A percentile compares a stretch with the other conserved stretches of the same genome.
phyloP scores from a whole-genome alignment of 225 moss, liverwort and hornwort species.

The Rhytidiadelphus loreus region DNA sequence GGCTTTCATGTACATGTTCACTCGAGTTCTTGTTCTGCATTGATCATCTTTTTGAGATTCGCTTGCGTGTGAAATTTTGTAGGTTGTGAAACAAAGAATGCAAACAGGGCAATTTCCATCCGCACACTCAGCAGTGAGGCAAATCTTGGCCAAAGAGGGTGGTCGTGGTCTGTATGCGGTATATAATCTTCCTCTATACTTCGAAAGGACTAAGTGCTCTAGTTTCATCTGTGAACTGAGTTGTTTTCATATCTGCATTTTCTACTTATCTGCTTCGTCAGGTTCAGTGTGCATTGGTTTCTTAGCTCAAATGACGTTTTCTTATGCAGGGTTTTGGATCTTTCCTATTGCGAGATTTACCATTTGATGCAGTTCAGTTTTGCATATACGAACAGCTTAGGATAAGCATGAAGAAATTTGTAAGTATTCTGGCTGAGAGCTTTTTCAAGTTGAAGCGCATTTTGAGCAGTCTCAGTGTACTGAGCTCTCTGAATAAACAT shows the following conservation, averaged over 20 bases:
- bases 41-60: neutral
- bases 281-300: neutral
- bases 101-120: conserved; percentile 93
- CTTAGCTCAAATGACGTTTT: neutral
- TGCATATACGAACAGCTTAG: conserved; percentile 95
- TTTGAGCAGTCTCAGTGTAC: neutral
- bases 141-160: conserved; percentile 83
- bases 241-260: neutral
- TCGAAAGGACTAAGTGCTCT: neutral
- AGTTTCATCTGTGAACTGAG: neutral
- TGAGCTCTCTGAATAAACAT: neutral
- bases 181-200: neutral
- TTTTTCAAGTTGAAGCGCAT: neutral
- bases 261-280: neutral
- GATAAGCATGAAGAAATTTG: conserved; percentile 55
- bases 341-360: conserved; percentile 85
- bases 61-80: neutral
- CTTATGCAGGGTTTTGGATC: conserved; percentile 83
- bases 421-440: neutral
- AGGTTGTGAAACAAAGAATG: conserved; percentile 99
- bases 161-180: conserved; percentile 57
- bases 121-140: conserved; percentile 65
- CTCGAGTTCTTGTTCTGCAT: neutral
- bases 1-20: neutral
- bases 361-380: conserved; percentile 97